Evolutionary conservation across 2,329 filamentous ascomycete species (phyloP), one percentile per base, ranked within the genome.

Genomic region (Trichoderma cornu-damae): DNA sequence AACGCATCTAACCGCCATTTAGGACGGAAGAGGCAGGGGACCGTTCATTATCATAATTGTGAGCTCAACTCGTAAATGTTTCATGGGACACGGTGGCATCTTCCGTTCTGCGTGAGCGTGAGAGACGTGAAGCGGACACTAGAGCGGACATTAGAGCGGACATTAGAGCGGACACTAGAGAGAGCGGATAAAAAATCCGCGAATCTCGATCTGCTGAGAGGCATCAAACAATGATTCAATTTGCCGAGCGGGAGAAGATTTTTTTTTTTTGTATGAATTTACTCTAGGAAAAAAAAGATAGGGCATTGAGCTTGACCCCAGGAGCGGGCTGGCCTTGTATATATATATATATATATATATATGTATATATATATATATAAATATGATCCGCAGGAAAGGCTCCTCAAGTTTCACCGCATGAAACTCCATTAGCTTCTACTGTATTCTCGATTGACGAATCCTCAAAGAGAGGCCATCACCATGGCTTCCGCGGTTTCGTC

Each of bases 11-110:
- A 26, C 34, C 32, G 35, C 30, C n/a, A 14, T 7, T 6, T 4
- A 49, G n/a, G 11, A 30, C 2, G 24, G 35, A 24, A 20, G 9
- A 42, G 22, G 12, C 35, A 8, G 22, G 48, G 11, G n/a, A n/a
- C 35, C n/a, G 48, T n/a, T n/a, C n/a, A n/a, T n/a, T 51, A 32
- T 18, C 3, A 1, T 12, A 2, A 30, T 6, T 8, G 4, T n/a
- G n/a, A n/a, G n/a, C n/a, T n/a, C 49, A 32, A 32, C 16, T 42
- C 35, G 49, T 18, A 52, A 47, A 26, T 55, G 6, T 32, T 54
- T 32, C n/a, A 38, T 38, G 12, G 3, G 12, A 12, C 12, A 38
- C n/a, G 24, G 22, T 16, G 42, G 51, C 16, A 37, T 37, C 40
- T 55, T 47, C 51, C 32, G 52, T 30, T 18, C n/a, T n/a, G n/a